These are phyloP conservation scores for Diatrype stigma DNA, from an alignment of 2,329 filamentous ascomycete genomes.

Conservation along the genomic window DNA sequence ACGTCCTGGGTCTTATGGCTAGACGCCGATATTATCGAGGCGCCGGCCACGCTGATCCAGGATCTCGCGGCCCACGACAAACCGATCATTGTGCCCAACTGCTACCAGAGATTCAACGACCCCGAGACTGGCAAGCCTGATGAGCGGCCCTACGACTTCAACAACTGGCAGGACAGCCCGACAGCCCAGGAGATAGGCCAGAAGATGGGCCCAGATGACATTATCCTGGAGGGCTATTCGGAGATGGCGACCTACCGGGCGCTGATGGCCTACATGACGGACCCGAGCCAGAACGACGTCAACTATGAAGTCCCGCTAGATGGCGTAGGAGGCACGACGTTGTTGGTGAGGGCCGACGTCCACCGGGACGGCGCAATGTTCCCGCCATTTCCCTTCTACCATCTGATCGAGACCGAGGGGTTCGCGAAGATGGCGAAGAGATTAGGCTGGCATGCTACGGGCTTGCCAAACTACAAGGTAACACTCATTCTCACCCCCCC, in stretches of 20 bases:
- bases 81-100: conserved; percentile 91
- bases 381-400: conserved; percentile 91
- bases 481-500: conserved; percentile 4
- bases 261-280: conserved; percentile 81
- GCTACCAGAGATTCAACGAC: conserved; percentile 83
- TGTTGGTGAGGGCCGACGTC: conserved; percentile 94
- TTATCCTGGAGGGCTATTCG: conserved; percentile 86
- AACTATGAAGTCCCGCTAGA: conserved; percentile 71
- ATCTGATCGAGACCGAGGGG: conserved; percentile 95
- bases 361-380: conserved; percentile 99
- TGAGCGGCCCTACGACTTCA: conserved; percentile 90
- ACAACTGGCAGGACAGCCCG: conserved; percentile 92
- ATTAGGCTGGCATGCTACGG: conserved; percentile 78
- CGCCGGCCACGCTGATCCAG: conserved; percentile 79
- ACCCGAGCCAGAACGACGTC: conserved; percentile 49
- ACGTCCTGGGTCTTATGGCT: conserved; percentile 98
- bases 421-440: conserved; percentile 96
- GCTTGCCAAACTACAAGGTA: conserved; percentile 97
- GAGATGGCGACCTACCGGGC: conserved; percentile 90
- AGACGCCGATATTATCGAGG: conserved; percentile 87
- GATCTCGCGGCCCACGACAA: conserved; percentile 86
- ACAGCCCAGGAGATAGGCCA: conserved; percentile 70
- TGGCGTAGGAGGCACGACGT: conserved; percentile 86
- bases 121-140: conserved; percentile 62
- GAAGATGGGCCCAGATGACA: conserved; percentile 85